These are phyloP conservation scores for Aspergillus bertholletiae DNA, from an alignment of 495 filamentous ascomycete species.

Conservation along the genomic window DNA sequence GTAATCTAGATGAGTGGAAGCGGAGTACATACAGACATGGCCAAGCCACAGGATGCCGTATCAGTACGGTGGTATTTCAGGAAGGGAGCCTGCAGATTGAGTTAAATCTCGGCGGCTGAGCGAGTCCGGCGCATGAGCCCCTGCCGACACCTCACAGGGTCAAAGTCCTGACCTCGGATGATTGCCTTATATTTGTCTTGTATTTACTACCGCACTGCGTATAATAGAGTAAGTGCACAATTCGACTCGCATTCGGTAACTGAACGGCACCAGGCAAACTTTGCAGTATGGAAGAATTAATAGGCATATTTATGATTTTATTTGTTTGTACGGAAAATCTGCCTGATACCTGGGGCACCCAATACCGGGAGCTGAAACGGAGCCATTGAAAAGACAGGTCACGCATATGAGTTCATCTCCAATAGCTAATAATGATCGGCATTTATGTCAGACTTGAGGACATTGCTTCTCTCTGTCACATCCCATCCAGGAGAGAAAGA, in stretches of 20 bases:
- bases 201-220: neutral
- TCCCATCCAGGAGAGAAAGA: neutral
- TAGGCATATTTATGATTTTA: too few relatives aligned
- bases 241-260: too few relatives aligned
- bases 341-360: neutral
- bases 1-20: too few relatives aligned
- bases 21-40: too few relatives aligned
- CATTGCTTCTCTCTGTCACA: neutral
- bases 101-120: conserved; percentile 9
- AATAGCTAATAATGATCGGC: neutral
- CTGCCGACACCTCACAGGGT: conserved; percentile 1
- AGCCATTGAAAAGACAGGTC: conserved; percentile 4
- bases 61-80: neutral
- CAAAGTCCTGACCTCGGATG: neutral
- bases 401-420: neutral
- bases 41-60: neutral
- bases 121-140: neutral
- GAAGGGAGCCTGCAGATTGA: conserved; percentile 12
- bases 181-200: too few relatives aligned
- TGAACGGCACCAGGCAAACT: too few relatives aligned
- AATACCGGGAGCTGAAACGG: too few relatives aligned
- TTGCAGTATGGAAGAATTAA: too few relatives aligned
- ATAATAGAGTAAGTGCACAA: too few relatives aligned
- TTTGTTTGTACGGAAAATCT: neutral
- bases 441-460: neutral